These are phyloP conservation scores for Mortierella sp. DNA, from an alignment of 371 early-diverging fungal genomes.

Conservation along the genomic window DNA sequence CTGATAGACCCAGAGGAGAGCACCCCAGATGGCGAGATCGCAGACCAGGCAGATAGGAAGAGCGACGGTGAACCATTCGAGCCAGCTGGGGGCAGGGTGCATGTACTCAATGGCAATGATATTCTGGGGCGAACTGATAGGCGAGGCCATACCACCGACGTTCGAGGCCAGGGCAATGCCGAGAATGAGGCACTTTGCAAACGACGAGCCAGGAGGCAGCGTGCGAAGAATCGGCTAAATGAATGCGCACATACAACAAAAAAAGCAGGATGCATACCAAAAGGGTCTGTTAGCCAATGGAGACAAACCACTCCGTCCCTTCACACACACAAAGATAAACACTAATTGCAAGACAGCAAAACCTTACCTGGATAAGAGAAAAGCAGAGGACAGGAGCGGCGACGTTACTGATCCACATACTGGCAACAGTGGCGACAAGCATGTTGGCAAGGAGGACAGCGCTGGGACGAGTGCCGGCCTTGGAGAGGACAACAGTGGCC, in stretches of 20 bases:
- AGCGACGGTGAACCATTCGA: slow-evolving; percentile 86
- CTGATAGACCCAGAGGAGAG: slow-evolving; percentile 81
- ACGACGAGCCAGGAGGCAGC: slow-evolving; percentile 75
- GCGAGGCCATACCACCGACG: slow-evolving; percentile 98
- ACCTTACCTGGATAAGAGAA: slow-evolving; percentile 85
- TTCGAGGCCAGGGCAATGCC: slow-evolving; percentile 97
- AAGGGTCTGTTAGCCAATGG: background rate
- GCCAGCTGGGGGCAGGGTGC: slow-evolving; percentile 89
- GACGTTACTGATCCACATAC: slow-evolving; percentile 98
- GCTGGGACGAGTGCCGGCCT: slow-evolving; percentile 89
- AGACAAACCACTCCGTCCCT: slow-evolving; percentile 4
- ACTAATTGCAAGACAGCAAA: background rate
- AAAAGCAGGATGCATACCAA: background rate
- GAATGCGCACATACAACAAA: background rate
- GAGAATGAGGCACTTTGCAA: slow-evolving; percentile 89
- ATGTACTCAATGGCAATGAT: slow-evolving; percentile 89
- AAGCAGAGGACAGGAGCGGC: slow-evolving; percentile 98
- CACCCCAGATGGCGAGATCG: slow-evolving; percentile 83
- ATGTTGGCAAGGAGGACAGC: slow-evolving; percentile 92
- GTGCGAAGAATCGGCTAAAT: slow-evolving; percentile 86
- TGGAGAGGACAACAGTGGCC: slow-evolving; percentile 90
- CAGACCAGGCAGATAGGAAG: slow-evolving; percentile 82
- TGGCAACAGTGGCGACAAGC: slow-evolving; percentile 94
- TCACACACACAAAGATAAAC: background rate
- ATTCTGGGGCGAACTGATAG: slow-evolving; percentile 97